Percentiles rank a stretch among this genome's conserved stretches.
These are phyloP conservation scores for Sporobolomyces roseus DNA, from an alignment of 768 basidiomycete genomes.

Conservation along the genomic window DNA sequence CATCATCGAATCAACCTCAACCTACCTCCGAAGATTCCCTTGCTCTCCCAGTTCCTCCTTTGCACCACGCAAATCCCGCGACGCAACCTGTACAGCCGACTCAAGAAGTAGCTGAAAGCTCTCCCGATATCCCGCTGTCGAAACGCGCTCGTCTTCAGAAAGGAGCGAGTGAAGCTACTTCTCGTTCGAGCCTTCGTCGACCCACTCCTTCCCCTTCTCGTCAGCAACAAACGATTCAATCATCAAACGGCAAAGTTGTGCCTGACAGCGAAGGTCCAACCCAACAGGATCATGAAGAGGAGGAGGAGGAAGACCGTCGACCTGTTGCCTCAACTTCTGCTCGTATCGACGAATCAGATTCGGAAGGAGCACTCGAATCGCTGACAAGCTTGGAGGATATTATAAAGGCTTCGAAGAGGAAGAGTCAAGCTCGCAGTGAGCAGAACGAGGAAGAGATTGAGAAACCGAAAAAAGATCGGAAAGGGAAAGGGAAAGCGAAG, in stretches of 20 bases:
- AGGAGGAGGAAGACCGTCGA: slow-evolving; percentile 13
- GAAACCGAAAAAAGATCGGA: background rate
- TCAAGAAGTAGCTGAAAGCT: slow-evolving; percentile 15
- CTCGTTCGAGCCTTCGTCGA: background rate
- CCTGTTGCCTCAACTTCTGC: too few relatives aligned
- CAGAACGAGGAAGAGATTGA: background rate
- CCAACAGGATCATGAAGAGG: slow-evolving; percentile 39
- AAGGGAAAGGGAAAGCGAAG: slow-evolving; percentile 5
- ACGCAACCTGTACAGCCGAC: background rate
- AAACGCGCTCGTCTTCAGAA: background rate
- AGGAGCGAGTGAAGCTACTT: background rate
- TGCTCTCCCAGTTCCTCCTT: slow-evolving; percentile 8
- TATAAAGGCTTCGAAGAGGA: background rate
- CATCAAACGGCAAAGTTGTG: background rate
- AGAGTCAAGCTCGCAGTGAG: background rate
- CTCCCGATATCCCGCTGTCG: slow-evolving; percentile 21
- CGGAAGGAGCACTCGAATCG: too few relatives aligned
- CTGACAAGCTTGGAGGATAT: too few relatives aligned
- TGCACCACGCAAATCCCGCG: background rate
- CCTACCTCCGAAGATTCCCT: slow-evolving; percentile 1
- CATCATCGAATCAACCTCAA: too few relatives aligned
- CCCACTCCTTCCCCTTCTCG: background rate
- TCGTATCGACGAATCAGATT: too few relatives aligned
- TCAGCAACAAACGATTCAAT: background rate
- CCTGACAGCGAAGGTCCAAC: slow-evolving; percentile 54